A percentile compares a stretch with the other conserved stretches of the same genome.
These are phyloP conservation scores for Lavandula angustifolia DNA, from an alignment of 257 asterid species.

Conservation along the genomic window DNA sequence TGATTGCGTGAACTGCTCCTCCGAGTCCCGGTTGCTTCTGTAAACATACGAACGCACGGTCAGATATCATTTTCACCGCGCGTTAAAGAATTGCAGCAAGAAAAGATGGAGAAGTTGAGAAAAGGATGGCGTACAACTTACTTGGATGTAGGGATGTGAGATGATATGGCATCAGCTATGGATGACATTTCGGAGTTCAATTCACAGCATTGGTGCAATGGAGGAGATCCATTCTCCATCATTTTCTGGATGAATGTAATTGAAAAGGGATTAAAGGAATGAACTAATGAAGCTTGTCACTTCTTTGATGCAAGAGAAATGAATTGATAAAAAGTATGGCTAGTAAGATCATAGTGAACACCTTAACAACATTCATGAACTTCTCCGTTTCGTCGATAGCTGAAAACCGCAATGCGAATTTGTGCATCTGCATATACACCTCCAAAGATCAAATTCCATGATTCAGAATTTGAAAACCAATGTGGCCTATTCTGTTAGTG, in stretches of 20 bases:
- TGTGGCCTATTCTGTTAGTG: slow-evolving; percentile 8
- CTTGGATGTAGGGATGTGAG: slow-evolving; percentile 48
- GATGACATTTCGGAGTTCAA: slow-evolving; percentile 51
- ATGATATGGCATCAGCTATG: slow-evolving; percentile 63
- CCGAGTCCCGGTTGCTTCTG: slow-evolving; percentile 45
- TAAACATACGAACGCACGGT: slow-evolving; percentile 14
- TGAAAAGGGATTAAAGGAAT: not conserved
- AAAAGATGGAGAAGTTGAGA: slow-evolving; percentile 15
- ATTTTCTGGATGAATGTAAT: slow-evolving; percentile 46
- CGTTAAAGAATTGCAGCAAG: not conserved
- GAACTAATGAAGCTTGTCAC: slow-evolving; percentile 1
- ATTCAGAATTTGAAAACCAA: too few species aligned
- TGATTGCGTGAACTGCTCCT: too few species aligned
- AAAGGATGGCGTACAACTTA: slow-evolving; percentile 25
- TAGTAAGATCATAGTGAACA: slow-evolving; percentile 26
- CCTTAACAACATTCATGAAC: slow-evolving; percentile 71
- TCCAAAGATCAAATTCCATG: not conserved
- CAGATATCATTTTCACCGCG: slow-evolving; percentile 17
- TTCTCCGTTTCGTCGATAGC: slow-evolving; percentile 52
- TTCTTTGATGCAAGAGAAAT: slow-evolving; percentile 24
- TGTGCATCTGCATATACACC: slow-evolving; percentile 59
- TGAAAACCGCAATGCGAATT: slow-evolving; percentile 65
- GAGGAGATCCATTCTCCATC: slow-evolving; percentile 40
- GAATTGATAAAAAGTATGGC: not conserved
- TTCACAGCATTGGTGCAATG: slow-evolving; percentile 38